A percentile compares a stretch with the other conserved stretches of the same genome.
Evolutionary conservation across 2,329 filamentous ascomycete genomes (phyloP).

Genomic region (Hypoxylon sp.): DNA sequence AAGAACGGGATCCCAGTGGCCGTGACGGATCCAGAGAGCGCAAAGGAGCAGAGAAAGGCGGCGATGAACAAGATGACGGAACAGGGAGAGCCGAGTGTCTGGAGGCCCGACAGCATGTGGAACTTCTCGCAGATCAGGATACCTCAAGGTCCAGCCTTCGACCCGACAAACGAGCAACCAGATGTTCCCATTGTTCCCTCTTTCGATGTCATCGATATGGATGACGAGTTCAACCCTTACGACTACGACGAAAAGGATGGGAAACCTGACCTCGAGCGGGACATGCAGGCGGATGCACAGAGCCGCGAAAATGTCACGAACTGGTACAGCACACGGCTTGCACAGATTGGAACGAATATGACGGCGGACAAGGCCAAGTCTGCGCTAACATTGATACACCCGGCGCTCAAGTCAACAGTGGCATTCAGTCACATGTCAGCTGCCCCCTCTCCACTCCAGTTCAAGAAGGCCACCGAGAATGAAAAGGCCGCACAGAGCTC

Average conservation of each 20-base stretch:
- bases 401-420: constrained; percentile 36
- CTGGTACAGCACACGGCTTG: constrained; percentile 37
- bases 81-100: constrained; percentile 35
- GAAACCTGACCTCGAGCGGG: constrained; percentile 24
- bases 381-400: constrained; percentile 39
- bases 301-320: constrained; percentile 36
- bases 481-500: neutral
- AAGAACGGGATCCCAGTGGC: constrained; percentile 42
- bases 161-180: constrained; percentile 5
- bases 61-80: constrained; percentile 20
- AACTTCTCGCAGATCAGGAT: constrained; percentile 22
- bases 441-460: constrained; percentile 29
- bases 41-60: constrained; percentile 34
- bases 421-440: constrained; percentile 33
- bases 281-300: constrained; percentile 28
- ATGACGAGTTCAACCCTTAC: constrained; percentile 29
- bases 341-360: constrained; percentile 1
- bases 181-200: too few relatives aligned
- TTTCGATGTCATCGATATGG: constrained; percentile 1
- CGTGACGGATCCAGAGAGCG: constrained; percentile 28
- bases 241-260: constrained; percentile 21
- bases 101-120: constrained; percentile 41
- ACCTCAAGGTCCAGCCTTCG: too few relatives aligned
- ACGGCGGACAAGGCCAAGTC: constrained; percentile 30
- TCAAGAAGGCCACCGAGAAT: constrained; percentile 13